Percentiles rank a stretch among this genome's conserved stretches.
Evolutionary conservation across 495 filamentous ascomycete genomes (phyloP).

Genomic region (Extremus antarcticus): DNA sequence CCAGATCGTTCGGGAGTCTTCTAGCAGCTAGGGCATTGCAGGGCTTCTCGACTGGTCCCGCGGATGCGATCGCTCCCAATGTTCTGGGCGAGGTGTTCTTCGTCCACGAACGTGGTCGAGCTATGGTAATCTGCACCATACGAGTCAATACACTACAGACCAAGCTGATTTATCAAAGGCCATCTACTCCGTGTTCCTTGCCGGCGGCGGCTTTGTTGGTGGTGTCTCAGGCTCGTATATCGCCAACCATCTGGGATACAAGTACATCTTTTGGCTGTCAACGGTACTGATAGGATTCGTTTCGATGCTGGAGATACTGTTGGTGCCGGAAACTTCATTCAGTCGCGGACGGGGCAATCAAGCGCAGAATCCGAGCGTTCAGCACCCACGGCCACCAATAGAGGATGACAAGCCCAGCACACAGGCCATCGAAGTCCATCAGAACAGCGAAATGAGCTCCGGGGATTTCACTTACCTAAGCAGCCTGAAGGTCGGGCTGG

Average conservation of each 20-base stretch:
- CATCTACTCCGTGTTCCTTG: slow-evolving; percentile 24
- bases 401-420: no score
- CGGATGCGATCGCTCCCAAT: slow-evolving; percentile 24
- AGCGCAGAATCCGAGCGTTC: no score
- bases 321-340: slow-evolving; percentile 24
- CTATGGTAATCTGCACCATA: no score
- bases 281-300: slow-evolving; percentile 23
- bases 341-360: no score
- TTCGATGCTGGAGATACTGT: slow-evolving; percentile 17
- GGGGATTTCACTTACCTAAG: no score
- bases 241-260: slow-evolving; percentile 12
- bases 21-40: slow-evolving; percentile 22
- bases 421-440: no score
- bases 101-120: slow-evolving; percentile 24
- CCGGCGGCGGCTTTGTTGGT: slow-evolving; percentile 17
- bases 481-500: no score
- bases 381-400: no score
- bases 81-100: slow-evolving; percentile 27
- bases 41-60: slow-evolving; percentile 21
- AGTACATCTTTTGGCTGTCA: slow-evolving; percentile 25
- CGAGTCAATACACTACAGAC: no score
- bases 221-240: slow-evolving; percentile 23
- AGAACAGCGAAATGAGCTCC: no score
- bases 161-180: no score
- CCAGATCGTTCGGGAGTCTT: slow-evolving; percentile 20